Percentiles rank a stretch among this genome's conserved stretches.
phyloP scores from a whole-genome alignment of 768 basidiomycete genomes.

The Suillus americanus region DNA sequence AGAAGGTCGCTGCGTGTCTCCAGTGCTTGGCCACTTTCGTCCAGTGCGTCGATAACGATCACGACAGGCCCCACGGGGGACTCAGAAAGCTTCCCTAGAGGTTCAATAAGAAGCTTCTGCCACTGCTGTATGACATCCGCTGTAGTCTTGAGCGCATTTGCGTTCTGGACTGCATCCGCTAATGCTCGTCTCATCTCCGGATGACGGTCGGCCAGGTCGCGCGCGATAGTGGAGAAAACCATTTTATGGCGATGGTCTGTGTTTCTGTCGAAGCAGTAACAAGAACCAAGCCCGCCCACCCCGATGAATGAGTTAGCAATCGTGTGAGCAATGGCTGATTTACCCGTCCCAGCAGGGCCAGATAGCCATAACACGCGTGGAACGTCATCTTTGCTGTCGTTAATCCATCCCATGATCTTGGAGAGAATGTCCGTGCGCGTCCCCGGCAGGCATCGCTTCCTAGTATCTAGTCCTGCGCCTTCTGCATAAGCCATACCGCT shows the following conservation, averaged over 20 bases:
- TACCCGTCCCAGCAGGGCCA: no score
- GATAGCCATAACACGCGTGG: background rate
- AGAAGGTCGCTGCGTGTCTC: slow-evolving; percentile 14
- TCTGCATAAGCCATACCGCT: background rate
- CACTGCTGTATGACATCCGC: slow-evolving; percentile 12
- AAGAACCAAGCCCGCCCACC: background rate
- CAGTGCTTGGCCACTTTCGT: slow-evolving; percentile 11
- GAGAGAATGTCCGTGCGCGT: slow-evolving; percentile 25
- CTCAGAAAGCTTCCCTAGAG: slow-evolving; percentile 8
- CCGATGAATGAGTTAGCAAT: slow-evolving; percentile 12
- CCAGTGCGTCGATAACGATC: slow-evolving; percentile 25
- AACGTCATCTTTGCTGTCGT: slow-evolving; percentile 5
- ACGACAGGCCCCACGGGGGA: slow-evolving; percentile 17
- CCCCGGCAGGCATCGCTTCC: slow-evolving; percentile 13
- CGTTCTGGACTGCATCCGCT: background rate
- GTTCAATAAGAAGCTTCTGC: slow-evolving; percentile 15
- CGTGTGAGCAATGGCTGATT: slow-evolving; percentile 7
- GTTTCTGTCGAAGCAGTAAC: slow-evolving; percentile 2
- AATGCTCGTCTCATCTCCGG: background rate
- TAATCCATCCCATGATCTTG: slow-evolving; percentile 24
- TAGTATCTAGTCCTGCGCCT: background rate
- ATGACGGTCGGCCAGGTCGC: slow-evolving; percentile 6
- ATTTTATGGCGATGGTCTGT: slow-evolving; percentile 6
- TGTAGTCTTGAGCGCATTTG: background rate
- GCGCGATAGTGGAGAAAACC: slow-evolving; percentile 14